Base-by-base conservation (phyloP, 805 yeast genomes). In the Starmerella bombi region DNA sequence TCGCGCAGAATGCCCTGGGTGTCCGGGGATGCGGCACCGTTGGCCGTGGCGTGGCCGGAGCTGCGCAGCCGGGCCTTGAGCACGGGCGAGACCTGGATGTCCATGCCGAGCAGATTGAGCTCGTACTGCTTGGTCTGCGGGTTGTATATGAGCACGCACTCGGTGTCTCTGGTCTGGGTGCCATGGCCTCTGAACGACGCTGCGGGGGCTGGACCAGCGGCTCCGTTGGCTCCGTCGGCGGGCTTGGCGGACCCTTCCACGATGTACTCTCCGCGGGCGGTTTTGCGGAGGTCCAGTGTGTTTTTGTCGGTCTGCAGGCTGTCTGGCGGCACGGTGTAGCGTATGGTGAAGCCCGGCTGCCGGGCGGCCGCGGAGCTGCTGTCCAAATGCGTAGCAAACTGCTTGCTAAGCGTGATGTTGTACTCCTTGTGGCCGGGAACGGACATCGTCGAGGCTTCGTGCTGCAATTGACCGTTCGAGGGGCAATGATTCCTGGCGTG, bases 61-160 rank as follows among this genome's bases (percentile, higher is more conserved):
- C 36, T 21, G 22, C 38, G 38, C 10, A 37, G 23, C 18, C 49
- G 38, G 27, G 41, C 20, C 31, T 44, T 46, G n/a, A 38, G 33
- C 22, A 43, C 39, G 15, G 50, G 48, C 9, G 45, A 32, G n/a
- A 40, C 44, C 31, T 38, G 48, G n/a, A 46, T 14, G 15, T 46
- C 48, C 17, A 41, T 20, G 34, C 48, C 53, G 15, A 56, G 36
- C 22, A 48, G 52, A 36, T 45, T 48, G 38, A 57, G 46, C 28
- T 57, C 52, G 38, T 50, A 56, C 16, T 47, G 23, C 4, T 40
- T 25, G 3, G 46, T 31, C 16, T 74, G 70, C 25, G 86, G 82
- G 56, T 84, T 88, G 59, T 73, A 78, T 42, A 84, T 77, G 63
- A 84, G 66, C 22, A 93, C 81, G 58, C 83, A 83, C 8, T 86